Evolutionary conservation across 2,329 filamentous ascomycete species (phyloP).

Genomic region (Polychaeton citri): DNA sequence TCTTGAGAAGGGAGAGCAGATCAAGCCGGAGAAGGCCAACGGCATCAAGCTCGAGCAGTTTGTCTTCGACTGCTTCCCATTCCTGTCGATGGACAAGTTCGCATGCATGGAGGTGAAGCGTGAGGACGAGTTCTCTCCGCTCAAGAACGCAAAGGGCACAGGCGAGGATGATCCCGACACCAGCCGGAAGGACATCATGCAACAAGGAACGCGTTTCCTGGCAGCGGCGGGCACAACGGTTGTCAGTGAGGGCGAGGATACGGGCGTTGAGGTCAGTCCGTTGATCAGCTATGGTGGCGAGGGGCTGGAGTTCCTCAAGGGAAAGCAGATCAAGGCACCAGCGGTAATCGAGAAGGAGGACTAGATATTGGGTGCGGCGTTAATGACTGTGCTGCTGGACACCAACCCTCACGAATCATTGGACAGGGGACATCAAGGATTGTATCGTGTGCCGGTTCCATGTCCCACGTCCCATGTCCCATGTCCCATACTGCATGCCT

Average conservation of each 20-base stretch:
- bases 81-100: slow-evolving; percentile 75
- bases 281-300: slow-evolving; percentile 75
- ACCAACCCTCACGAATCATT: too few species aligned
- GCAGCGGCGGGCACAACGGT: slow-evolving; percentile 65
- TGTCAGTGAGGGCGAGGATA: slow-evolving; percentile 46
- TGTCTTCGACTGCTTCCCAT: slow-evolving; percentile 95
- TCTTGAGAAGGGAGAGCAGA: slow-evolving; percentile 53
- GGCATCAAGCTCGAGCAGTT: slow-evolving; percentile 99
- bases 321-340: slow-evolving; percentile 47
- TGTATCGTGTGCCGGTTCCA: too few species aligned
- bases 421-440: too few species aligned
- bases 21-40: slow-evolving; percentile 91
- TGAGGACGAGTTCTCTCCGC: slow-evolving; percentile 93
- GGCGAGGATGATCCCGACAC: slow-evolving; percentile 91
- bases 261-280: slow-evolving; percentile 81
- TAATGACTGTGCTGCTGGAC: too few species aligned
- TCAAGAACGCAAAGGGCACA: slow-evolving; percentile 81
- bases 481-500: too few species aligned
- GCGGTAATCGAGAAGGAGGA: slow-evolving; percentile 51
- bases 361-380: slow-evolving; percentile 10
- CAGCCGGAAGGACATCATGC: slow-evolving; percentile 79
- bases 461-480: too few species aligned
- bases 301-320: slow-evolving; percentile 48
- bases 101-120: slow-evolving; percentile 91
- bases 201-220: slow-evolving; percentile 77